phyloP scores from a whole-genome alignment of 768 basidiomycete species.

The Hortiboletus campestris region DNA sequence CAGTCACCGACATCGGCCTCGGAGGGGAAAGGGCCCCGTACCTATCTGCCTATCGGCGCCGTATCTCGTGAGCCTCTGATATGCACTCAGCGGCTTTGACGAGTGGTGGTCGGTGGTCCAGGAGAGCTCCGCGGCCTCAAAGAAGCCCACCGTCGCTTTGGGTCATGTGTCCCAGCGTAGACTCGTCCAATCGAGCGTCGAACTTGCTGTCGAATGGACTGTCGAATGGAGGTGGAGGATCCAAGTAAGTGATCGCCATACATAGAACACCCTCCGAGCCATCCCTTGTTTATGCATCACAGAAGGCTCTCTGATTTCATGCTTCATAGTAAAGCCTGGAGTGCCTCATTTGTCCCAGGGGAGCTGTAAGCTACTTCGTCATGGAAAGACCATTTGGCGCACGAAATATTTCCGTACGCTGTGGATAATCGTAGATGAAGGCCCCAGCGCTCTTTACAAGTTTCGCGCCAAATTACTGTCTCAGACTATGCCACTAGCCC shows the following conservation, averaged over 20 bases:
- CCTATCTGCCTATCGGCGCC: too few species aligned
- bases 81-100: too few species aligned
- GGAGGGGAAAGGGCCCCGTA: too few species aligned
- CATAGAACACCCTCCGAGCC: too few species aligned
- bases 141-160: slow-evolving; percentile 76
- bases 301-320: slow-evolving; percentile 40
- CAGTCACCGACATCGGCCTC: too few species aligned
- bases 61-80: too few species aligned
- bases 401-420: slow-evolving; percentile 74
- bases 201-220: slow-evolving; percentile 73
- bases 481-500: neutral
- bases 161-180: slow-evolving; percentile 75
- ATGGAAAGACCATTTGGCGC: slow-evolving; percentile 70
- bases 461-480: slow-evolving; percentile 31
- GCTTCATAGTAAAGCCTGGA: slow-evolving; percentile 68
- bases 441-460: slow-evolving; percentile 78
- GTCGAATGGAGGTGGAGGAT: slow-evolving; percentile 79
- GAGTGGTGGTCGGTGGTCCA: slow-evolving; percentile 70
- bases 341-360: slow-evolving; percentile 69
- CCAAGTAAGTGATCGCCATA: slow-evolving; percentile 40
- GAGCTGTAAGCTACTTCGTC: slow-evolving; percentile 62
- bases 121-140: slow-evolving; percentile 87
- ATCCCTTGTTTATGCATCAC: too few species aligned
- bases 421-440: slow-evolving; percentile 63
- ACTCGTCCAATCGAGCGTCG: slow-evolving; percentile 67